Conservation (phyloP, 1,139 yeast genomes). For the Diutina rugosa region DNA sequence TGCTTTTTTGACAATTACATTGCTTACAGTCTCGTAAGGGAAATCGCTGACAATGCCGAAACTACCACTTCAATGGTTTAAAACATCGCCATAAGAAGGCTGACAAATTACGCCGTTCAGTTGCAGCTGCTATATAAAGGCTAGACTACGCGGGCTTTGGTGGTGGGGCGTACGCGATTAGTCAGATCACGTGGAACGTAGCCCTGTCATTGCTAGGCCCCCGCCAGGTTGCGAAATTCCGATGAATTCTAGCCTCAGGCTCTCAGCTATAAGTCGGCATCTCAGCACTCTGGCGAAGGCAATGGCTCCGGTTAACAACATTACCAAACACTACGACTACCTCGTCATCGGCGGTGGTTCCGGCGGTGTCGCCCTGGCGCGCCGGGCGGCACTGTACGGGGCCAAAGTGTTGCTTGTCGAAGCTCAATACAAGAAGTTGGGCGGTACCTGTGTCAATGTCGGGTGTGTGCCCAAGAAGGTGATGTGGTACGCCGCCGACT, state of each 20-base stretch:
- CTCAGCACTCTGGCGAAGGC: conserved; percentile 3
- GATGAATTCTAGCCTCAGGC: background rate
- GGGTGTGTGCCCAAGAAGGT: conserved; percentile 99
- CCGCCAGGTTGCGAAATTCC: background rate
- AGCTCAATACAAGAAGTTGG: conserved; percentile 52
- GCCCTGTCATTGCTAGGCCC: background rate
- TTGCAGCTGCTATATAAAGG: background rate
- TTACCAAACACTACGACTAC: conserved; percentile 60
- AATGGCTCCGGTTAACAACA: conserved; percentile 38
- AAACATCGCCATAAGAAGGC: too few relatives aligned
- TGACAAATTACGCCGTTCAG: too few relatives aligned
- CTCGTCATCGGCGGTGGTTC: conserved; percentile 99
- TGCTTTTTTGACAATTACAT: too few relatives aligned
- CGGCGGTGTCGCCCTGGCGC: conserved; percentile 96
- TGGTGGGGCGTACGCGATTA: background rate
- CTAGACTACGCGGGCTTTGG: background rate
- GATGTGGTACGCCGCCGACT: conserved; percentile 95
- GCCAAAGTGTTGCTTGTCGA: conserved; percentile 79
- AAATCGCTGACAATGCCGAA: too few relatives aligned
- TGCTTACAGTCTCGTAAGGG: too few relatives aligned
- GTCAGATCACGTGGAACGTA: background rate
- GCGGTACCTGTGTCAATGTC: conserved; percentile 98
- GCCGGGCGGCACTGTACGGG: conserved; percentile 92
- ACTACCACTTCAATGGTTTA: too few relatives aligned
- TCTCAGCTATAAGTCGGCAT: background rate